Percentiles rank a stretch among this genome's conserved stretches.
Evolutionary conservation across 2,329 filamentous ascomycete species (phyloP).

Genomic region (Xylariaceae sp.): DNA sequence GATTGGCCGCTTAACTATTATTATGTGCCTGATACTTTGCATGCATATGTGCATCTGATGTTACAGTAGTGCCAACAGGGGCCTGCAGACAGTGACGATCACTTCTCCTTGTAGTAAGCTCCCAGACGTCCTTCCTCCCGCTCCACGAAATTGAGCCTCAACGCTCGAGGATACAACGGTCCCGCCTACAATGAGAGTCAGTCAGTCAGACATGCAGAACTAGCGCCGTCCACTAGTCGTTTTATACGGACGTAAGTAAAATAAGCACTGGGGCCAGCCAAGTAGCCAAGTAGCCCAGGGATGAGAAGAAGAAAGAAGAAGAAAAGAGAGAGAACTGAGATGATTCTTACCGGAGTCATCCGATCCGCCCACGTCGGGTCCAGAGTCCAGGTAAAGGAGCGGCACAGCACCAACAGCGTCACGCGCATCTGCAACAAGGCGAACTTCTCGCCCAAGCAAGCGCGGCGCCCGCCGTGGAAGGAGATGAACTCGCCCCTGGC

Average conservation of each 20-base stretch:
- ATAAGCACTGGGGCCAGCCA: not conserved
- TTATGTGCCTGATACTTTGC: too few relatives aligned
- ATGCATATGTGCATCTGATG: too few relatives aligned
- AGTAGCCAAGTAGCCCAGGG: too few relatives aligned
- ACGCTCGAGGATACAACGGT: not conserved
- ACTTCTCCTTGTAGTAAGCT: not conserved
- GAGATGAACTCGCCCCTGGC: constrained; percentile 44
- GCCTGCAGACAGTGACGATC: not conserved
- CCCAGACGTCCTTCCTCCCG: not conserved
- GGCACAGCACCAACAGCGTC: constrained; percentile 38
- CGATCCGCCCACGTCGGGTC: constrained; percentile 37
- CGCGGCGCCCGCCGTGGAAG: constrained; percentile 45
- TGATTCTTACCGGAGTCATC: constrained; percentile 39
- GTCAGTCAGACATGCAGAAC: not conserved
- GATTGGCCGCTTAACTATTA: too few relatives aligned
- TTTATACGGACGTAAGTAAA: not conserved
- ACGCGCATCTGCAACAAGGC: constrained; percentile 42
- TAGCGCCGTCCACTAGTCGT: not conserved
- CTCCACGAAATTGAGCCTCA: not conserved
- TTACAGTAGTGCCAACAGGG: not conserved
- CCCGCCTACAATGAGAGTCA: too few relatives aligned
- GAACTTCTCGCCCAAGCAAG: constrained; percentile 46
- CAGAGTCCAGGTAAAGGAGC: constrained; percentile 34
- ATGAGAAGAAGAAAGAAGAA: not conserved
- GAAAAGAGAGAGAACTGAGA: not conserved